Base-by-base conservation (phyloP, 2,329 filamentous ascomycete genomes). In the Penicillium verrucosum region DNA sequence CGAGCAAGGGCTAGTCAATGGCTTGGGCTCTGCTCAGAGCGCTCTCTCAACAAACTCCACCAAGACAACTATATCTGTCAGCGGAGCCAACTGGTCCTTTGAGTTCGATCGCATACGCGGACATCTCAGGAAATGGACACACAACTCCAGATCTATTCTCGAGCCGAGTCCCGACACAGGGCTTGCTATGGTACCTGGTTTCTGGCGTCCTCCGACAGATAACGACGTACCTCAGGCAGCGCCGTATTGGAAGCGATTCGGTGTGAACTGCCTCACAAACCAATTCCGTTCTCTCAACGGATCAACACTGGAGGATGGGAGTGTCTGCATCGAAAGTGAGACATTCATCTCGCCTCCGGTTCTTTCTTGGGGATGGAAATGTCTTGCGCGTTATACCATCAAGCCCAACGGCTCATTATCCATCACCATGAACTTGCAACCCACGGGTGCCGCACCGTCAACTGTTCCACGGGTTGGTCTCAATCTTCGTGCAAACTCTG, bases 181-280 rank as follows among this genome's bases (percentile, higher is more conserved):
- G 46, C 50, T 52, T 46, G 59, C 59, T 36, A 30, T 61, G 47
- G 43, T 61, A 21, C 60, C 63, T 46, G 64, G 66, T n/a, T 70
- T 70, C 55, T 72, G 70, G 70, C 70, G 70, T 23, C 64, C 69
- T 9, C 68, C 69, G 23, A 72, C 69, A 8, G 66, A 70, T 56
- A 72, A 72, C 54, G 70, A 72, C 41, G 55, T 64, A 16, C 60
- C 68, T 7, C 65, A 59, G 23, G 65, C 69, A 27, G 61, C 64
- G 2, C 50, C 52, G 8, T 59, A 69, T 53, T 68, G 70, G 63
- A 65, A 65, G 9, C 61, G 62, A 18, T 69, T 63, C 40, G 65
- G 68, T n/a, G 40, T 10, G 14, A 51, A 29, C 16, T 40, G 38
- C 12, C 40, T 46, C 25, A 53, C 32, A n/a, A 53, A 46, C 32